Base-by-base conservation (phyloP, 768 basidiomycete species). In the Pholiota conissans region DNA sequence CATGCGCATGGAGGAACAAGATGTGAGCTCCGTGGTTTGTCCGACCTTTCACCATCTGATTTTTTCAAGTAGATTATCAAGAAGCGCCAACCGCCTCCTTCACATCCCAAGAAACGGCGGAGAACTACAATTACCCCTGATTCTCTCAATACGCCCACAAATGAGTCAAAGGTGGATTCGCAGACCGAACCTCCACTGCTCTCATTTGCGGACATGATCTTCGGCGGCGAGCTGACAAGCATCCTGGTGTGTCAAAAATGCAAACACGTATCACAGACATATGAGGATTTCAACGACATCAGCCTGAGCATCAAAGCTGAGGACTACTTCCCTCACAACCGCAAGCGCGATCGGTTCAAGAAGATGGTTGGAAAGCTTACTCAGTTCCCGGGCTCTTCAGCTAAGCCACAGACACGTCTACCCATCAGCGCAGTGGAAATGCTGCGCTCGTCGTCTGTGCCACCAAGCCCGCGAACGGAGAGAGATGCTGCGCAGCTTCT, bases 231-330 rank as follows among this genome's bases (percentile, higher is more conserved):
- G 65, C 79, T 98, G 48, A 87, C 93, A 5, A 92, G 90, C 74
- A 88, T 97, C 67, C 88, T 98, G 49, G 90, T 98, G 2, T 98
- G 95, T 70, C 93, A 95, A 63, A 84, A 85, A 57, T 98, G 95
- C 84, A 95, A 96, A 71, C 86, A 92, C 65, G 85, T 97, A 49
- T 96, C 94, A 2, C 87, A 93, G 62, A 92, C 90, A 5, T 90
- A 91, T 67, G 95, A 98, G 71, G 93, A 94, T 67, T 98, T 97
- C 71, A 89, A 90, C 69, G 95, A 97, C 71, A 87, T 98, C 64
- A 93, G 92, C 51, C 76, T 98, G 30, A 90, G 89, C 71, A 89
- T 95, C 70, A 91, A 89, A 68, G 82, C 87, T 0, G 91, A 94
- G 60, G 89, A 93, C 62, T 90, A 90, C 58, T 49, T 58, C 30